Evolutionary conservation across 257 asterid species (phyloP), one percentile per base, ranked within the genome.

Genomic region (Dorcoceras hygrometricum): DNA sequence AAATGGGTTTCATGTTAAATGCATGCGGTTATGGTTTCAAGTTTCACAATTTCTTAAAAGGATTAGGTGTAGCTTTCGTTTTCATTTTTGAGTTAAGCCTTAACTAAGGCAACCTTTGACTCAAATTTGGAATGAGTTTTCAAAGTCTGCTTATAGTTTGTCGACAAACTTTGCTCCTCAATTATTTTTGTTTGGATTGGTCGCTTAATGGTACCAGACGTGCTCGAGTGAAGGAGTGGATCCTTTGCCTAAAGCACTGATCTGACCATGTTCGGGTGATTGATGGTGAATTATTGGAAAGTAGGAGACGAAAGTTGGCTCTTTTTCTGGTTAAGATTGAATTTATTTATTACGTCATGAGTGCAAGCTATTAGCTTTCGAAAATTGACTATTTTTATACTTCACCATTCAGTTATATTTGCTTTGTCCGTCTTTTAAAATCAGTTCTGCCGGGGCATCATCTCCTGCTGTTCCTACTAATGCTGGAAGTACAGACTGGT

Each of bases 381-480:
- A 24, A 57, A 55, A 59, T 34, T 58, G 36, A 36, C 31, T 73
- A 22, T n/a, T 48, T 58, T 34, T 28, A 27, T 10, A 11, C 39
- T 51, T 50, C 68, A 32, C 23, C 62, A 43, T 53, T 39, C 25
- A 32, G 34, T 71, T 24, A 50, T 48, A 60, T 20, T 3, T 50
- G 25, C 22, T 67, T 54, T 53, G 2, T 3, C 36, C 54, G 69
- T 56, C 56, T 63, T 50, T 57, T 51, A 4, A 4, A 46, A 58
- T 65, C 83, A 94, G 99, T 81, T 94, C 99, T 73, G 96, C 85
- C 24, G 99, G 98, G 80, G 98, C 99, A 66, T 90, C 98, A 46
- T 94, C 96, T 73, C 95, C 97, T 75, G 95, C 95, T 69, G 80
- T 84, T 81, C 98, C 96, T 61, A 67, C 83, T 36, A 81, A 88